phyloP scores from a whole-genome alignment of 495 filamentous ascomycete genomes.

The Podospora bellae-mahoneyi region DNA sequence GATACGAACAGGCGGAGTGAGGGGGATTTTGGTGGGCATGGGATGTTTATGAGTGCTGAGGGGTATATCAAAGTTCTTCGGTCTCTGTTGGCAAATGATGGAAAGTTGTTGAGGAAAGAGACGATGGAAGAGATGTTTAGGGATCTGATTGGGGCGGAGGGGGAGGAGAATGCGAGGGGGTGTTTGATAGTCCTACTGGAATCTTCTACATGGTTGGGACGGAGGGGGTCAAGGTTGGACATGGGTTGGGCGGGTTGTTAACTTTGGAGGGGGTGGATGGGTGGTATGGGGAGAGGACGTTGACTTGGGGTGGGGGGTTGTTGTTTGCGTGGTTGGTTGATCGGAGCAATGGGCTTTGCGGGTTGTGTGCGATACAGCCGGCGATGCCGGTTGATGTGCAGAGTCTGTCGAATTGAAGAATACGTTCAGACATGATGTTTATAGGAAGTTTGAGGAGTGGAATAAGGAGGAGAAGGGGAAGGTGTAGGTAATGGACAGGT shows the following conservation, averaged over 20 bases:
- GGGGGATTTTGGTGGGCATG: conserved; percentile 35
- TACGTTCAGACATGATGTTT: neutral
- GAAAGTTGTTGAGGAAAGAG: conserved; percentile 7
- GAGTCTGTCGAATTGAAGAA: neutral
- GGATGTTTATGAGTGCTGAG: conserved; percentile 14
- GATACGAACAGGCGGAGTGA: conserved; percentile 16
- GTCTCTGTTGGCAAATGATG: conserved; percentile 30
- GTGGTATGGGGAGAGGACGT: conserved; percentile 24
- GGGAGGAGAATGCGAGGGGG: neutral
- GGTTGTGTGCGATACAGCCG: neutral
- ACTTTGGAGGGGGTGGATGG: conserved; percentile 23
- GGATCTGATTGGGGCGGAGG: neutral
- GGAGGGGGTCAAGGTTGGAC: neutral
- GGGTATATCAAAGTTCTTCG: conserved; percentile 22
- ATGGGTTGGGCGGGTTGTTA: neutral
- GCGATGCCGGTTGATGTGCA: neutral
- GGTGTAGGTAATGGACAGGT: neutral
- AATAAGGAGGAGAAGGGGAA: neutral
- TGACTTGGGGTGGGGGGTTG: conserved; percentile 31
- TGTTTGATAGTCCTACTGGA: neutral
- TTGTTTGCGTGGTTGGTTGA: conserved; percentile 43
- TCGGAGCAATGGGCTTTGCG: conserved; percentile 44
- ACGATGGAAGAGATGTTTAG: neutral
- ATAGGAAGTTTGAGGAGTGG: neutral
- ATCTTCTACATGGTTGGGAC: neutral